A percentile compares a stretch with the other conserved stretches of the same genome.
These are phyloP conservation scores for Ganoderma sp. DNA, from an alignment of 1,284 basidiomycete genomes.

Conservation along the genomic window DNA sequence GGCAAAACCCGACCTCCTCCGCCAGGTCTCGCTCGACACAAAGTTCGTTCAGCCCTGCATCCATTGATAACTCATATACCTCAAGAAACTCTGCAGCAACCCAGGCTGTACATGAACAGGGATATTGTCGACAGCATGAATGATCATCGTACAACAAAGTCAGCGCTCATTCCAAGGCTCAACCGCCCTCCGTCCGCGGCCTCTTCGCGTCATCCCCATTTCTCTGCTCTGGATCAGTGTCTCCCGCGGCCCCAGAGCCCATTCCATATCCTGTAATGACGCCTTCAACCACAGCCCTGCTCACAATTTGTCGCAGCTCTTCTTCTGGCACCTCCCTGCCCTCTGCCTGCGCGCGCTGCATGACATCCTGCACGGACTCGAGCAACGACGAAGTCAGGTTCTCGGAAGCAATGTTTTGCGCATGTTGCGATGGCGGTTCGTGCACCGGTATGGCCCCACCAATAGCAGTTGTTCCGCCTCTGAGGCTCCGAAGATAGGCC, in stretches of 20 bases:
- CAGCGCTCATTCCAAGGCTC: conserved; percentile 2
- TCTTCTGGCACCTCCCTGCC: conserved; percentile 62
- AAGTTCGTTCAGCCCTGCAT: background rate
- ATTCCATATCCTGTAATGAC: conserved; percentile 64
- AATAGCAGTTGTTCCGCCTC: conserved; percentile 22
- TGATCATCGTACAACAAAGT: background rate
- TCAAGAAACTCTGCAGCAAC: background rate
- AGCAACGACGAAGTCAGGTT: conserved; percentile 73
- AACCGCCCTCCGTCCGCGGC: conserved; percentile 38
- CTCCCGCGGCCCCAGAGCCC: conserved; percentile 36
- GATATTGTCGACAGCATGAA: background rate
- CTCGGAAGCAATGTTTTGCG: conserved; percentile 72
- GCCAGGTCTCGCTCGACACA: background rate
- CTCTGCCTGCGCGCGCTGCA: conserved; percentile 66
- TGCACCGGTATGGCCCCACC: conserved; percentile 23
- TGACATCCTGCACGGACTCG: conserved; percentile 67
- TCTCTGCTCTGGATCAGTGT: conserved; percentile 26
- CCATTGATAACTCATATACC: background rate
- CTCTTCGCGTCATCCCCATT: conserved; percentile 39
- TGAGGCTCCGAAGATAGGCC: conserved; percentile 56
- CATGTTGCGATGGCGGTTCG: conserved; percentile 64
- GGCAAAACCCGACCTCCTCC: background rate
- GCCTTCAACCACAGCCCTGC: conserved; percentile 64
- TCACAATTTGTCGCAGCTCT: conserved; percentile 62
- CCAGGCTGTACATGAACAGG: background rate